Conservation (phyloP, 257 asterid genomes). For the Lithospermum erythrorhizon region DNA sequence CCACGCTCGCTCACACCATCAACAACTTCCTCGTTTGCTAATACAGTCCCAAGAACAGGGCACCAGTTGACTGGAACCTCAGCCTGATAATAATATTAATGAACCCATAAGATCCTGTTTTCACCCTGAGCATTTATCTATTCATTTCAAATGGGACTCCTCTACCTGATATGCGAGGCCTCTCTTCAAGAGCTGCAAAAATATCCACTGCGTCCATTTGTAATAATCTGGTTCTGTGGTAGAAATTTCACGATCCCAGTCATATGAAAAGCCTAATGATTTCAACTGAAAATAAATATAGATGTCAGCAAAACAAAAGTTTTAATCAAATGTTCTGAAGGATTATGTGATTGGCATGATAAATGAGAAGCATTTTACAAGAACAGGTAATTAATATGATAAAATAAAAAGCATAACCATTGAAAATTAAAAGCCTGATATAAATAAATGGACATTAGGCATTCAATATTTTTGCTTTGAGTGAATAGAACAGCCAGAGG, state of each 20-base stretch:
- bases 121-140: constrained; percentile 2
- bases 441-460: background rate
- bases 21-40: constrained; percentile 95
- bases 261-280: constrained; percentile 89
- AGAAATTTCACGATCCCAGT: constrained; percentile 96
- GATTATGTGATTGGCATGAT: background rate
- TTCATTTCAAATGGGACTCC: constrained; percentile 4
- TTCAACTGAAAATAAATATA: constrained; percentile 55
- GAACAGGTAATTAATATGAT: no score
- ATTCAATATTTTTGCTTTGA: no score
- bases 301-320: constrained; percentile 19
- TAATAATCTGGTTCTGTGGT: constrained; percentile 94
- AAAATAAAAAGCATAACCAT: background rate
- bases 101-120: constrained; percentile 7
- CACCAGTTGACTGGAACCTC: constrained; percentile 99
- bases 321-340: background rate
- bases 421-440: background rate
- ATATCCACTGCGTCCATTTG: constrained; percentile 99
- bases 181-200: constrained; percentile 85
- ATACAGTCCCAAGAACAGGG: constrained; percentile 98
- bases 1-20: constrained; percentile 99
- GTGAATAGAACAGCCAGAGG: no score
- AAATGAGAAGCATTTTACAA: background rate
- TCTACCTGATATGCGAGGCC: constrained; percentile 94
- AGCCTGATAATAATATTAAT: constrained; percentile 41